Evolutionary conservation across 1,284 basidiomycete species (phyloP), one percentile per base, ranked within the genome.

Genomic region (Afroboletus lepidellus): DNA sequence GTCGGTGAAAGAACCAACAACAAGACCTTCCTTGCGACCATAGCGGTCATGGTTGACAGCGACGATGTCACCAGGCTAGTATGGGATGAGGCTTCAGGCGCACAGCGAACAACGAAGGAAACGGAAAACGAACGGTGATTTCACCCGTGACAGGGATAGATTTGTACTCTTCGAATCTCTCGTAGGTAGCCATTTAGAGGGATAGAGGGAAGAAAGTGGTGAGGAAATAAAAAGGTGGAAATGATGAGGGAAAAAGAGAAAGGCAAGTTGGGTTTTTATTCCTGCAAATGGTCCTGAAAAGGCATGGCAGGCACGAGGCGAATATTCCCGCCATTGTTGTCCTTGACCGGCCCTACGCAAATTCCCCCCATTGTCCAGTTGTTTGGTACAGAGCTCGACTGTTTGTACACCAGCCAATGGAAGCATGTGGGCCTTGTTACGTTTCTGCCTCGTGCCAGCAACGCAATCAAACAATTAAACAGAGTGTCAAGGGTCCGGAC

Each of bases 61-160:
- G 67, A 91, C 88, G 63, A 91, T 78, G 69, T 91, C 88, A 59
- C 89, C 90, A 50, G 85, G 79, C 85, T 87, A 61, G 27, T 48
- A 45, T 12, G 38, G 21, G 39, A 41, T 15, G 39, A 24, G 27
- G 2, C 13, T 27, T 60, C 11, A 57, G 36, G 25, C 37, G 43
- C 15, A 39, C 12, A 21, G 11, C 21, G 13, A 8, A 46, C n/a
- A 12, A 44, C 18, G 38, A 56, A 25, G 25, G 36, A 50, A 25
- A 37, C 24, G 25, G 18, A 39, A 2, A 33, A 65, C 73, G 34
- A 46, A 75, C 74, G 1, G 61, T 51, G 36, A 76, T 76, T 12
- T 72, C 68, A 9, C 72, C 57, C 36, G 60, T 3, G 33, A 55
- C 25, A 12, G 62, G 53, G 50, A 60, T 8, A 13, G 63, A 36